A percentile compares a stretch with the other conserved stretches of the same genome.
Conservation (phyloP, 768 basidiomycete species). For the Lactarius sanguifluus region DNA sequence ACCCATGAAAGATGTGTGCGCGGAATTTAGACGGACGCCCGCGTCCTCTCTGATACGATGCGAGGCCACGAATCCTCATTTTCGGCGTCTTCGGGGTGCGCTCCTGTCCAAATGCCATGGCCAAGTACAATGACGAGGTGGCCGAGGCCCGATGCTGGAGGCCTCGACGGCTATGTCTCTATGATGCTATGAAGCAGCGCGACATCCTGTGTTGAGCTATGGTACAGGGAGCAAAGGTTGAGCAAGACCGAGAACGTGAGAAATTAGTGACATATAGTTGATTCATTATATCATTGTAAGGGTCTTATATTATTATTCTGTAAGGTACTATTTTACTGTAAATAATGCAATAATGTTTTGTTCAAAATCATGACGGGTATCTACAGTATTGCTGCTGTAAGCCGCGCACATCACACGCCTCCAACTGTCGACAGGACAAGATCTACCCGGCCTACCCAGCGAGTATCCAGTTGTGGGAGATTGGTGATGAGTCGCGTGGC, state of each 20-base stretch:
- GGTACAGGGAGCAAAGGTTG: conserved; percentile 51
- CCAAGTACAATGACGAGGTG: conserved; percentile 90
- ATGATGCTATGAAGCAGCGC: conserved; percentile 18
- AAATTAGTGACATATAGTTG: too few species aligned
- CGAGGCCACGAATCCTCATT: conserved; percentile 80
- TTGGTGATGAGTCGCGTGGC: conserved; percentile 77
- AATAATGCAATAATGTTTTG: too few species aligned
- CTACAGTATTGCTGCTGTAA: too few species aligned
- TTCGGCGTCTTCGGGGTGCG: conserved; percentile 48
- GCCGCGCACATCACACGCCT: background rate
- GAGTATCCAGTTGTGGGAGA: conserved; percentile 97
- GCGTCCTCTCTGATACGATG: conserved; percentile 71
- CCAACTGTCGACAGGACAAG: conserved; percentile 15
- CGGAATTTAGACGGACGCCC: conserved; percentile 72
- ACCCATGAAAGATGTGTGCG: conserved; percentile 77
- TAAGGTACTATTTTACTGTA: too few species aligned
- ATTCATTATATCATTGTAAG: too few species aligned
- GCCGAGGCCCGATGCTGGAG: conserved; percentile 41
- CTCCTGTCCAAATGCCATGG: conserved; percentile 76
- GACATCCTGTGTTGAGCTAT: conserved; percentile 29
- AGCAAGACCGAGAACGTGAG: conserved; percentile 54
- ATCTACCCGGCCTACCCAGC: conserved; percentile 55
- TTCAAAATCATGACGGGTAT: too few species aligned
- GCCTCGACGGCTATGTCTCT: conserved; percentile 7
- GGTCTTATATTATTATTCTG: too few species aligned